Evolutionary conservation across 306 rosid genomes (phyloP).

Genomic region (Adenanthera pavonina): DNA sequence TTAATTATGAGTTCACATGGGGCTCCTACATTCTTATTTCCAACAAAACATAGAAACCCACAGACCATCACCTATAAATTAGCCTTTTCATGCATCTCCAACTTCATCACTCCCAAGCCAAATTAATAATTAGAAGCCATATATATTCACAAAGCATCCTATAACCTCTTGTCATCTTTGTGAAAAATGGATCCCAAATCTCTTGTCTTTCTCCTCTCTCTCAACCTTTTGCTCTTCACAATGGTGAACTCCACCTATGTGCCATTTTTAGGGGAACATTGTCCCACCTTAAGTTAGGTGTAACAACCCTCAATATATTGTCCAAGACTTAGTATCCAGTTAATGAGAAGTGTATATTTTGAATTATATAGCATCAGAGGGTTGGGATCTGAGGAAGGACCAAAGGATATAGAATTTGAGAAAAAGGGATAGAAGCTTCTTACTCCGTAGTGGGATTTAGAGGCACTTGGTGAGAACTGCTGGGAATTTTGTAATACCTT

Average conservation of each 20-base stretch:
- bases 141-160: neutral
- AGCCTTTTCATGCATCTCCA: neutral
- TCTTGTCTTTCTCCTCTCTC: neutral
- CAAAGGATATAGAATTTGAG: too few species aligned
- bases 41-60: too few species aligned
- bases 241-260: conserved; percentile 2
- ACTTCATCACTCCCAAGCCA: neutral
- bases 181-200: neutral
- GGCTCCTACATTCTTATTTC: too few species aligned
- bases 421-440: too few species aligned
- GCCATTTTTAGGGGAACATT: neutral
- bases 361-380: too few species aligned
- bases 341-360: too few species aligned
- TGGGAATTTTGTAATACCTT: too few species aligned
- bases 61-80: neutral
- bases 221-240: neutral
- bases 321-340: too few species aligned
- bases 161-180: neutral
- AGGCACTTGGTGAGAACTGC: too few species aligned
- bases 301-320: neutral
- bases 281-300: conserved; percentile 27
- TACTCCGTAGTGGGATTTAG: too few species aligned
- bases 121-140: neutral
- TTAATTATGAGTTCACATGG: too few species aligned
- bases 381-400: too few species aligned